A percentile compares a stretch with the other conserved stretches of the same genome.
Conservation (phyloP, 2,329 filamentous ascomycete genomes). For the Botrytis squamosa region DNA sequence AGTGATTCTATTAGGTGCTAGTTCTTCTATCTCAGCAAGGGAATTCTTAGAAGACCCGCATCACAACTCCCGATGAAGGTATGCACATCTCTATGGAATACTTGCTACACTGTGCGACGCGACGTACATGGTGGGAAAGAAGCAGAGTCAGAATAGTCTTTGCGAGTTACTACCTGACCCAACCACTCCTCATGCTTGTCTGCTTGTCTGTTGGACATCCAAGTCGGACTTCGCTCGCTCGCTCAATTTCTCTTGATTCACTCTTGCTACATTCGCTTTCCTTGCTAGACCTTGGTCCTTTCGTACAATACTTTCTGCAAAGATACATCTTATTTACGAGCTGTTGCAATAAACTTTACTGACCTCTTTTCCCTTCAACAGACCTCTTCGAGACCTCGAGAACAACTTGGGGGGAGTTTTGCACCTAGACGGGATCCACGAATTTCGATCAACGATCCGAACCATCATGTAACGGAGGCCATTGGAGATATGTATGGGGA, state of each 20-base stretch:
- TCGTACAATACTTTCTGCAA: background rate
- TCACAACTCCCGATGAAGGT: conserved; percentile 38
- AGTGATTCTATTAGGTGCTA: conserved; percentile 36
- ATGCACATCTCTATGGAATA: conserved; percentile 25
- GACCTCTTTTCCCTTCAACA: conserved; percentile 30
- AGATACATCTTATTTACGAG: background rate
- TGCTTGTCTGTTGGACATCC: background rate
- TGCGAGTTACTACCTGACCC: background rate
- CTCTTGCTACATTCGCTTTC: background rate
- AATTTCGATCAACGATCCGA: conserved; percentile 61
- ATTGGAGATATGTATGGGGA: conserved; percentile 73
- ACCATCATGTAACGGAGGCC: conserved; percentile 72
- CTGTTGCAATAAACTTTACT: conserved; percentile 25
- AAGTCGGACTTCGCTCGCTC: background rate
- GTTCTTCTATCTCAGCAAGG: conserved; percentile 35
- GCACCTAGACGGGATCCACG: conserved; percentile 38
- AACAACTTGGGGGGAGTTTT: conserved; percentile 40
- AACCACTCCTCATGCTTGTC: conserved; percentile 1
- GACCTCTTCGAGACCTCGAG: conserved; percentile 41
- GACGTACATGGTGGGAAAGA: conserved; percentile 4
- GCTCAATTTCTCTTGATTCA: conserved; percentile 3
- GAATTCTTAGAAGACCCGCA: conserved; percentile 31
- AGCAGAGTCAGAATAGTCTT: background rate
- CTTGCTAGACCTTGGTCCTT: background rate
- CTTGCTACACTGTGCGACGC: conserved; percentile 1